These are phyloP conservation scores for Lachnellula cervina DNA, from an alignment of 2,329 filamentous ascomycete species.

Conservation along the genomic window DNA sequence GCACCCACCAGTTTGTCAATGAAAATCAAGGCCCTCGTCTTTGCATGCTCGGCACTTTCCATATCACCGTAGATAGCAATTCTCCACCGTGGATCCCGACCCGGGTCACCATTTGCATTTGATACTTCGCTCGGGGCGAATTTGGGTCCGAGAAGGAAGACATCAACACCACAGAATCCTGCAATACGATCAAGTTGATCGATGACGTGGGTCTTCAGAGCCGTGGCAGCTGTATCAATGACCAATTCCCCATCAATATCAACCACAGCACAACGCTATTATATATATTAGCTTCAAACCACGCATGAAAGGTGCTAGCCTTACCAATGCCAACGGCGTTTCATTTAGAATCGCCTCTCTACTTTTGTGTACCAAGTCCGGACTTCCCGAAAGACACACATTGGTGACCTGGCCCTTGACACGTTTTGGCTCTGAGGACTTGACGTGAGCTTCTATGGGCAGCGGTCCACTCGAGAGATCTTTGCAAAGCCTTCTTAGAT, in stretches of 20 bases:
- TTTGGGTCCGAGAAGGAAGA: conserved; percentile 91
- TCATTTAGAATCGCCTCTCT: conserved; percentile 86
- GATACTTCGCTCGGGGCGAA: conserved; percentile 70
- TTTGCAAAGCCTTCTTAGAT: conserved; percentile 72
- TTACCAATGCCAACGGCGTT: conserved; percentile 86
- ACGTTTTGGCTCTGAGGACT: conserved; percentile 73
- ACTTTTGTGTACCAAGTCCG: conserved; percentile 84
- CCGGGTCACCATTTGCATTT: conserved; percentile 71
- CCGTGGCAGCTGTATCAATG: conserved; percentile 62
- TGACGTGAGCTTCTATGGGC: conserved; percentile 77
- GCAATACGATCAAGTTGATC: conserved; percentile 85
- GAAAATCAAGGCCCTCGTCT: conserved; percentile 92
- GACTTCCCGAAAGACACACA: conserved; percentile 83
- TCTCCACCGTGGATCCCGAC: conserved; percentile 81
- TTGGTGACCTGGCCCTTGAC: conserved; percentile 70
- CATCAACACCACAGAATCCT: conserved; percentile 86
- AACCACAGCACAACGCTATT: conserved; percentile 82
- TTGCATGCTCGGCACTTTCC: conserved; percentile 92
- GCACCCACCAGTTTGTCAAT: conserved; percentile 56
- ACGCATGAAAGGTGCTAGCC: conserved; percentile 29
- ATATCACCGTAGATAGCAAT: conserved; percentile 94
- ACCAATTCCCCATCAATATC: conserved; percentile 91
- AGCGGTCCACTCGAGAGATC: conserved; percentile 68
- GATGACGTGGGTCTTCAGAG: conserved; percentile 70
- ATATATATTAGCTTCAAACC: conserved; percentile 27